Percentiles rank a stretch among this genome's conserved stretches.
phyloP scores from a whole-genome alignment of 2,329 filamentous ascomycete genomes.

The Nemania sp. region DNA sequence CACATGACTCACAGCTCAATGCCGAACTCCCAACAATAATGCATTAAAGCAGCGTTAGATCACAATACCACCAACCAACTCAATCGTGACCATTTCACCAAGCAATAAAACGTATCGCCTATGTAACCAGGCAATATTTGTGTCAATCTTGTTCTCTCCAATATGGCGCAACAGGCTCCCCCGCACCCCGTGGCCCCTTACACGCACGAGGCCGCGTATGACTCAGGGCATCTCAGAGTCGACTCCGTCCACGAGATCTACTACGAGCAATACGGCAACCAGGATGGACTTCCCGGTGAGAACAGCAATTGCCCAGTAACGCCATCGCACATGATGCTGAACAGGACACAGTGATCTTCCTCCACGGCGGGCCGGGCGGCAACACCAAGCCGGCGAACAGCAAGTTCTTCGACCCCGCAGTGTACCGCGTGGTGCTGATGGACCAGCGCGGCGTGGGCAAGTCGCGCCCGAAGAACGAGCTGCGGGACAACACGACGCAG shows the following conservation, averaged over 20 bases:
- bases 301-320: not conserved
- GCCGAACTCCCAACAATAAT: too few species aligned
- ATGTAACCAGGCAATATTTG: too few species aligned
- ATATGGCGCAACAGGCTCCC: conserved; percentile 7
- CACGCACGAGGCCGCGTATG: conserved; percentile 23
- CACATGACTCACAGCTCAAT: too few species aligned
- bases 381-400: conserved; percentile 42
- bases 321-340: not conserved
- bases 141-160: not conserved
- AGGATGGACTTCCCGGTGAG: conserved; percentile 24
- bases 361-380: conserved; percentile 49
- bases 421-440: conserved; percentile 51
- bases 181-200: conserved; percentile 11
- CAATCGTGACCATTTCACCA: too few species aligned
- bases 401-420: conserved; percentile 48
- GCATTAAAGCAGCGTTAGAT: too few species aligned
- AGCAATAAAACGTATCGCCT: too few species aligned
- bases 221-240: conserved; percentile 19
- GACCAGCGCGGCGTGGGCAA: conserved; percentile 53
- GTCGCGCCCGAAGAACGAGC: conserved; percentile 47
- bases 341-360: conserved; percentile 29
- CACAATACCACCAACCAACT: too few species aligned
- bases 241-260: conserved; percentile 24
- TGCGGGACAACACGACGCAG: conserved; percentile 51
- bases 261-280: conserved; percentile 29